These are phyloP conservation scores for Ophiobolus disseminans DNA, from an alignment of 2,329 filamentous ascomycete genomes.

Conservation along the genomic window DNA sequence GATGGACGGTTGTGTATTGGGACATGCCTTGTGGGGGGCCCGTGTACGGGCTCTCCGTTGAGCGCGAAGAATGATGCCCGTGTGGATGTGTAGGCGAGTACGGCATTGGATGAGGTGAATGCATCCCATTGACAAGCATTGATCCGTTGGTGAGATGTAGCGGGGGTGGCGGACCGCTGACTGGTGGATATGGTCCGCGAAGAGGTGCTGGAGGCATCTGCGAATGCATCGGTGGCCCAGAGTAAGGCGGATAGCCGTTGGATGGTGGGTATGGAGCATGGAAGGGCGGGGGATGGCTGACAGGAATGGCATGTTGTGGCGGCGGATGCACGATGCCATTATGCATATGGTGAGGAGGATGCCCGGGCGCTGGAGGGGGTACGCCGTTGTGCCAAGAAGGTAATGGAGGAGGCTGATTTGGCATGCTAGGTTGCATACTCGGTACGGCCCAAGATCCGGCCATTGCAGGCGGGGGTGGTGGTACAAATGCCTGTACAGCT, in stretches of 20 bases:
- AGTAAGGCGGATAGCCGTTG: conserved; percentile 45
- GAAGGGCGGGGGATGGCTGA: conserved; percentile 38
- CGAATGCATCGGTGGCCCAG: conserved; percentile 36
- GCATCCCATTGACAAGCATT: conserved; percentile 48
- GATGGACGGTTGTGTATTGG: conserved; percentile 38
- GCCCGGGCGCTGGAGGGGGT: conserved; percentile 29
- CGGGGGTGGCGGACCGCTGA: conserved; percentile 37
- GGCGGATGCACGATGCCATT: conserved; percentile 41
- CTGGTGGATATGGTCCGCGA: conserved; percentile 37
- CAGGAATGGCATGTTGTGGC: conserved; percentile 29
- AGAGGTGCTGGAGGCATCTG: conserved; percentile 37
- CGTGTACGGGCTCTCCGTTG: conserved; percentile 45
- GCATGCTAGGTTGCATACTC: conserved; percentile 21
- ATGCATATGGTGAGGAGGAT: conserved; percentile 36
- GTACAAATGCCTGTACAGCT: conserved; percentile 34
- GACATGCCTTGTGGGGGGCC: conserved; percentile 34
- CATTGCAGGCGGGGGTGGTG: conserved; percentile 27
- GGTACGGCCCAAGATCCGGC: conserved; percentile 32
- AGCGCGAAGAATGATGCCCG: conserved; percentile 42
- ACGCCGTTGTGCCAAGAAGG: conserved; percentile 40
- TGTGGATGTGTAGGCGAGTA: conserved; percentile 48
- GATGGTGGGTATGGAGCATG: conserved; percentile 44
- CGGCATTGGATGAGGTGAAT: conserved; percentile 45
- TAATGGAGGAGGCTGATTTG: conserved; percentile 38
- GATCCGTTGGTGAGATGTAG: conserved; percentile 42